phyloP scores from a whole-genome alignment of 1,284 basidiomycete genomes.

The Fomitopsis schrenkii region DNA sequence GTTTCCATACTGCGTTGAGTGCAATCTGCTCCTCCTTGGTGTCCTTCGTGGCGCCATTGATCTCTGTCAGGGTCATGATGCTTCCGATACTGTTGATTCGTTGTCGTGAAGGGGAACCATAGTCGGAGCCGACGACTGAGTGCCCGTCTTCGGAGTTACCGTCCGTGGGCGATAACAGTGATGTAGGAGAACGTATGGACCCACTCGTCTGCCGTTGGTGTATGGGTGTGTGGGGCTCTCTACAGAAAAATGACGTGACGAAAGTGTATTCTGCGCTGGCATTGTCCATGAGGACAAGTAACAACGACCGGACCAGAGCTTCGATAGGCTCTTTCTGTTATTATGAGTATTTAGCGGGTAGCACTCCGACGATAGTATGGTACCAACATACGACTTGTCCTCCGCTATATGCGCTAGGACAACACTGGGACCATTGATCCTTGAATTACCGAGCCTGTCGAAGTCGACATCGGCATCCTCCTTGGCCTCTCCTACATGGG shows the following conservation, averaged over 20 bases:
- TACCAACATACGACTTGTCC: conserved; percentile 74
- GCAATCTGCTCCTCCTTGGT: conserved; percentile 56
- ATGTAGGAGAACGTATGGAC: conserved; percentile 35
- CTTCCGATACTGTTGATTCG: conserved; percentile 26
- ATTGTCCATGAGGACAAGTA: conserved; percentile 92
- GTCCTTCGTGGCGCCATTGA: conserved; percentile 39
- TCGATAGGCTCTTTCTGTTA: conserved; percentile 80
- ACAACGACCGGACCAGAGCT: conserved; percentile 76
- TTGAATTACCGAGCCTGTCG: conserved; percentile 61
- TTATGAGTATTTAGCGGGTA: conserved; percentile 3
- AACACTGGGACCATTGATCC: conserved; percentile 75
- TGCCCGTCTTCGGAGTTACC: conserved; percentile 27
- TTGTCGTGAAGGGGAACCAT: conserved; percentile 19
- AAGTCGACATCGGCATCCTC: conserved; percentile 39
- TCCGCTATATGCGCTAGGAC: conserved; percentile 85
- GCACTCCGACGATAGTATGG: not conserved
- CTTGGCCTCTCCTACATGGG: conserved; percentile 34
- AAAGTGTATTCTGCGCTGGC: conserved; percentile 89
- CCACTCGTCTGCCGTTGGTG: conserved; percentile 32
- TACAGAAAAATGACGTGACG: conserved; percentile 75
- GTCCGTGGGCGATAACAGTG: conserved; percentile 22
- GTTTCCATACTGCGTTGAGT: conserved; percentile 77
- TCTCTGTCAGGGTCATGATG: conserved; percentile 15
- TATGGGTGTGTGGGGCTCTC: conserved; percentile 29
- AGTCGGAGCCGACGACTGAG: conserved; percentile 24